Evolutionary conservation across 2,329 filamentous ascomycete species (phyloP), one percentile per base, ranked within the genome.

Genomic region (Colletotrichum sansevieriae): DNA sequence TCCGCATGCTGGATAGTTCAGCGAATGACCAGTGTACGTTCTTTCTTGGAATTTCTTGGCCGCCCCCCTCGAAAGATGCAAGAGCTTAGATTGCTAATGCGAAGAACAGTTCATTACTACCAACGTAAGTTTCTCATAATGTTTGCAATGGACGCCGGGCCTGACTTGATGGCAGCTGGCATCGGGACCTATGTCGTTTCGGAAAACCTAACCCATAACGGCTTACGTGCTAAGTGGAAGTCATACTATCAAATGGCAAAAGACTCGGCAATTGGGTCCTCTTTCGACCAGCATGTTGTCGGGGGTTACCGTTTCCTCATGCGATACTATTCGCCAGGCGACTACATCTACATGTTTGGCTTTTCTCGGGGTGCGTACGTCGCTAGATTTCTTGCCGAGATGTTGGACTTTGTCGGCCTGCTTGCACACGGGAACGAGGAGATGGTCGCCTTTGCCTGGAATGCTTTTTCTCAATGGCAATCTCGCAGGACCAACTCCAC

Each of bases 401-500:
- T 95, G 93, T 84, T 96, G 7, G 92, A 96, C 74, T 90, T 92
- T 72, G 90, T 96, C 63, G 93, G 94, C 1, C 83, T 97, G 0
- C 83, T 97, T 13, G 91, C 90, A 12, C 90, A 92, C 59, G 93
- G 93, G 11, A 97, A 97, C 73, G 92, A 97, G 75, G 93, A 96
- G 73, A 91, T 96, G 89, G 89, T 93, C 59, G 84, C 87, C 4
- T 97, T 97, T 76, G 93, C 92, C 0, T 96, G 93, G 92, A 94
- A 92, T 76, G 90, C 91, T 0, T 94, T 94, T 74, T 87, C 90
- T 8, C 88, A 90, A 75, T 94, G 91, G 90, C 90, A 93, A 74
- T 85, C 84, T 49, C 86, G 90, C 8, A 80, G 84, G 10, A 80
- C 83, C 0, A 75, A 76, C 65, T 70, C 13, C 74, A 79, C 37